Base-by-base conservation (phyloP, 1,139 yeast genomes). In the Groenewaldozyma auringiensis region DNA sequence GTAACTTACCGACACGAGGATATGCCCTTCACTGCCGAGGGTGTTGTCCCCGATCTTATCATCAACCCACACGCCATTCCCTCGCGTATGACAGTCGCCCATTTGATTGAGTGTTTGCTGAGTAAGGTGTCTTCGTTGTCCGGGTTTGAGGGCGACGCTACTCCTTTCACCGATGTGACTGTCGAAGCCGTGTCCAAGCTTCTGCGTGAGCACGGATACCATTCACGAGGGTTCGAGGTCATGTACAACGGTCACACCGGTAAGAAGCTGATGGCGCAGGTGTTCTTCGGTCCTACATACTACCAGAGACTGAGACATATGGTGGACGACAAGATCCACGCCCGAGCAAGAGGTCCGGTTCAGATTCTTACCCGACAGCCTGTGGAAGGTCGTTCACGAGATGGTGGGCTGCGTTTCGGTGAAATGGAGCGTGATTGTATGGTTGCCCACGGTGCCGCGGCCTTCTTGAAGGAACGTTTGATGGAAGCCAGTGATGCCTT, bases 361-460 rank as follows among this genome's bases (percentile, higher is more conserved):
- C 98, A 92, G 73, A 95, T 92, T 47, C 75, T 92, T 66, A 92
- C 99, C 4, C 83, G 98, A 70, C 99, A 92, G 67, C 99, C 99
- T 6, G 96, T 92, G 49, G 99, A 94, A 69, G 99, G 99, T 81
- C 81, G 98, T 70, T 89, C 97, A 21, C 80, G 98, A 71, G 98
- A 92, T 69, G 99, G 99, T 79, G 99, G 99, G 57, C 75, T 92
- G 66, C 88, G 99, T 70, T 94, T 92, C 78, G 99, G 99, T 64
- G 99, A 92, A 71, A 92, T 92, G 99, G 99, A 92, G 70, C 87
- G 98, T 74, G 98, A 94, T 75, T 92, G 98, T 83, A 92, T 94
- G 95, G 92, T 92, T 75, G 98, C 98, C 3, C 97, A 92, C 66
- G 98, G 98, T 65, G 97, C 96, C 2, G 96, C 98, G 1, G 94